These are phyloP conservation scores for Apiospora aurea DNA, from an alignment of 2,329 filamentous ascomycete genomes.

Conservation along the genomic window DNA sequence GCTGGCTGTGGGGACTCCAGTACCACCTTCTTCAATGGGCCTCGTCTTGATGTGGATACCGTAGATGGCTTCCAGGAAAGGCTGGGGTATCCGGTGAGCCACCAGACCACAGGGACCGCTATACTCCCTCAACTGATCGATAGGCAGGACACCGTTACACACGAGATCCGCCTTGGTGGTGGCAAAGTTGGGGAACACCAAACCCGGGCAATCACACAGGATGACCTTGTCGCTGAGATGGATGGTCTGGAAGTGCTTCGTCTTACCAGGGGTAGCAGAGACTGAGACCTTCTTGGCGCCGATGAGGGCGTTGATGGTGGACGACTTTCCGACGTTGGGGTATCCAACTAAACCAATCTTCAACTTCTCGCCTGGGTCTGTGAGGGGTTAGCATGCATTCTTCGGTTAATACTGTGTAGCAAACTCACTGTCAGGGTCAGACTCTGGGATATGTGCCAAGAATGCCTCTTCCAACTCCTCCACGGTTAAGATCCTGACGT, in stretches of 20 bases:
- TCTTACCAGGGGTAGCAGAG: conserved; percentile 96
- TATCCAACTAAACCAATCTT: conserved; percentile 96
- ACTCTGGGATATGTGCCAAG: conserved; percentile 73
- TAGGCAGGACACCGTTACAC: conserved; percentile 92
- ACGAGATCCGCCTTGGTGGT: conserved; percentile 96
- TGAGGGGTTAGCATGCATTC: conserved; percentile 33
- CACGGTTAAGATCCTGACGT: conserved; percentile 85
- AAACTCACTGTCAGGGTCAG: conserved; percentile 57
- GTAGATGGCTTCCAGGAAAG: conserved; percentile 91
- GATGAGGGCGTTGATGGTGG: conserved; percentile 98
- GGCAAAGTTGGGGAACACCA: conserved; percentile 98
- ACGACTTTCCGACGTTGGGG: conserved; percentile 98
- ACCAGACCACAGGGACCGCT: conserved; percentile 86
- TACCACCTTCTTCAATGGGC: conserved; percentile 90
- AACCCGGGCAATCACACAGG: conserved; percentile 96
- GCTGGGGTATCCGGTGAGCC: conserved; percentile 82
- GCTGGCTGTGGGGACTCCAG: conserved; percentile 81
- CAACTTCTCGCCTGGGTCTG: conserved; percentile 68
- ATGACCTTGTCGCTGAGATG: conserved; percentile 89
- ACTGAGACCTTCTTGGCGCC: conserved; percentile 99
- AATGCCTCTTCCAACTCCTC: conserved; percentile 93
- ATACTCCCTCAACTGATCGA: conserved; percentile 94
- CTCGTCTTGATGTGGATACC: conserved; percentile 87
- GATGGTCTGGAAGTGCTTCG: conserved; percentile 99
- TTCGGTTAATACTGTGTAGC: background rate